Evolutionary conservation across 768 basidiomycete species (phyloP), one percentile per base, ranked within the genome.

Genomic region (Gymnopilus junonius): DNA sequence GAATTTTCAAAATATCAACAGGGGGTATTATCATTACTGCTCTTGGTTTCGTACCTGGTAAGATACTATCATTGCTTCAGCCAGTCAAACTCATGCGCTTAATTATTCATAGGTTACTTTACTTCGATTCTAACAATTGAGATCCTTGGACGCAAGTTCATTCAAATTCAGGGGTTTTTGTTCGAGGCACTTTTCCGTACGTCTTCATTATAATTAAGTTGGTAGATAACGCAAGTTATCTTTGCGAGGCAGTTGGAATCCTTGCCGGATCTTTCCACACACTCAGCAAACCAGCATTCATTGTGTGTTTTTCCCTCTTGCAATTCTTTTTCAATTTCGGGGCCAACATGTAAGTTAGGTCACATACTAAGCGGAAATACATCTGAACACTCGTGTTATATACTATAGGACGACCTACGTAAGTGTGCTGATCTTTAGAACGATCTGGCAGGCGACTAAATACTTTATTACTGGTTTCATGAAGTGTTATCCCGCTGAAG

Each of bases 311-410:
- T 70, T 81, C 90, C 0, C 75, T 93, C 67, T 76, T 92, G 23
- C 90, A 90, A 80, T 91, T 91, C 79, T 91, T 92, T 81, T 92
- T 92, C 81, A 92, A 92, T 77, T 93, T 91, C 68, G 91, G 91
- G 20, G 88, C 89, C 3, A 92, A 91, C 70, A 77, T 85, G 82
- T 87, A 69, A 65, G 85, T 64, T 12, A 46, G 40, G 6, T 15
- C n/a, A n/a, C 40, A 27, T 8, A 53, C 21, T 7, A n/a, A 27
- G 17, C 20, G 27, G 17, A 58, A 15, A 39, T 63, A 51, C 11
- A 29, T 27, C 50, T 43, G 32, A 10, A 51, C 17, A 17, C 21
- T 40, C 10, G 6, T n/a, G 54, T 43, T 4, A 37, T 54, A 10
- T 23, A 37, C 4, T 51, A 53, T 51, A 85, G 83, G 14, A 87